Conservation (phyloP, 441 rosid species). For the Oxalis stricta region DNA sequence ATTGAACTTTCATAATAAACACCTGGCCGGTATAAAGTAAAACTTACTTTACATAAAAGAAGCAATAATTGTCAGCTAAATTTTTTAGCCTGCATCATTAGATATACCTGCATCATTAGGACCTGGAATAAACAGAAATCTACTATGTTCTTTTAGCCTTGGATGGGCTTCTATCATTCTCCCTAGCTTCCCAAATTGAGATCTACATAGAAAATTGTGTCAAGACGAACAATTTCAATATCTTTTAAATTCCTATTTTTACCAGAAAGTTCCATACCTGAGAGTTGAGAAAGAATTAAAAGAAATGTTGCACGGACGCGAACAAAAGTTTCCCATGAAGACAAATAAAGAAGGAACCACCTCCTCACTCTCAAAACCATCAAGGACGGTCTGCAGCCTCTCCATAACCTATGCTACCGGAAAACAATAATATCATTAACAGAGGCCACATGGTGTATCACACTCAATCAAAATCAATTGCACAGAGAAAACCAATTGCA, state of each 20-base stretch:
- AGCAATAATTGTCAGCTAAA: background rate
- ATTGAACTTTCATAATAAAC: conserved; percentile 1
- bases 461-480: background rate
- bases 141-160: conserved; percentile 54
- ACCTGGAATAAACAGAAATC: conserved; percentile 78
- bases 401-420: conserved; percentile 56
- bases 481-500: background rate
- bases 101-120: conserved; percentile 77
- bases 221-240: background rate
- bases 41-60: too few relatives aligned
- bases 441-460: conserved; percentile 4
- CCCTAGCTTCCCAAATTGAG: conserved; percentile 72
- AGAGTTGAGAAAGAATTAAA: conserved; percentile 66
- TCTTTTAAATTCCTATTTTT: background rate
- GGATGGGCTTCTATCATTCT: conserved; percentile 55
- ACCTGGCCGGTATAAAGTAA: too few relatives aligned
- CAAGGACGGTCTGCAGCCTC: conserved; percentile 62
- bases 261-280: conserved; percentile 35
- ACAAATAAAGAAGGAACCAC: conserved; percentile 87
- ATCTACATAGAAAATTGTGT: too few relatives aligned
- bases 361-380: conserved; percentile 68
- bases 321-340: conserved; percentile 86
- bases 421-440: conserved; percentile 25
- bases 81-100: background rate
- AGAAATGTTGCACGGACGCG: conserved; percentile 66